Conservation (phyloP, 148 eudicot genomes). For the Persicaria maculosa region DNA sequence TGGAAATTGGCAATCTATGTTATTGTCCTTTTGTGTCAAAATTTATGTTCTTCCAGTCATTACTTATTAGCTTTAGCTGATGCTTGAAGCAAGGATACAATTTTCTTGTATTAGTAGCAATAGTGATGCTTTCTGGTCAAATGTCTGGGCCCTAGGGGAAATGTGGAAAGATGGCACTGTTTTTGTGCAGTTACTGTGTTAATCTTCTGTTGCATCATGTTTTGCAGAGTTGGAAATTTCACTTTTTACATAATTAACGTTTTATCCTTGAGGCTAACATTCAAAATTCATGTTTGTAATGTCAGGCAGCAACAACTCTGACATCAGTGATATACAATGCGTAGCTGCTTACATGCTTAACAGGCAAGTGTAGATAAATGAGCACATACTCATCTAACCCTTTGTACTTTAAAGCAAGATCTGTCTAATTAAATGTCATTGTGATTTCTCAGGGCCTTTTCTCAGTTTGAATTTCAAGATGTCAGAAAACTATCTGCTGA, state of each 20-base stretch:
- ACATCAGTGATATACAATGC: slow-evolving; percentile 9
- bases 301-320: neutral
- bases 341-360: slow-evolving; percentile 1
- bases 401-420: neutral
- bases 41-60: neutral
- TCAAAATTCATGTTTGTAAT: neutral
- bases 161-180: neutral
- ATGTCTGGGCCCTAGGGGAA: neutral
- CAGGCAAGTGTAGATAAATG: neutral
- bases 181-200: neutral
- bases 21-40: neutral
- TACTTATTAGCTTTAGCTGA: neutral
- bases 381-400: neutral
- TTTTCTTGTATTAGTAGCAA: neutral
- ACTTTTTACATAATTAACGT: neutral
- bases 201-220: neutral
- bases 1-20: neutral
- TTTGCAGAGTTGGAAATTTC: neutral
- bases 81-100: neutral
- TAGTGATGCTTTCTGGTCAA: neutral
- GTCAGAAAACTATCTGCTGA: slow-evolving; percentile 86
- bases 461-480: slow-evolving; percentile 57
- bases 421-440: slow-evolving; percentile 1
- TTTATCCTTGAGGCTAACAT: neutral
- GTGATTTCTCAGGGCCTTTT: slow-evolving; percentile 44